Conservation (phyloP, 352 stramenopile genomes). For the Pythium vanterpoolii region DNA sequence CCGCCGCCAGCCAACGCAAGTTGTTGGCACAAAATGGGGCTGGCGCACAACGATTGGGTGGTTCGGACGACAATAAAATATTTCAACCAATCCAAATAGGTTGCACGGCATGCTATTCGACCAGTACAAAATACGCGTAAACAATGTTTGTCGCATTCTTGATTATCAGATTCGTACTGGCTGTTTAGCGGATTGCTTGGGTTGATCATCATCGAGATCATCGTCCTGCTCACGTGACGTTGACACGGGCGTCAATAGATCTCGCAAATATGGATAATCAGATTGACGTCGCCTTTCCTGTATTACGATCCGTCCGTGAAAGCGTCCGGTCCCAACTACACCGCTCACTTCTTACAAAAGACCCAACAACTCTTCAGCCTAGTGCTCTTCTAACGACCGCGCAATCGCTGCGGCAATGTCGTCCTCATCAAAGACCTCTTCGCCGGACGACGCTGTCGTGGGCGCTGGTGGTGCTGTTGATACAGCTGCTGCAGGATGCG, state of each 20-base stretch:
- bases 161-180: slow-evolving; percentile 7
- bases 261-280: background rate
- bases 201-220: slow-evolving; percentile 1
- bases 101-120: background rate
- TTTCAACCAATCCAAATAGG: slow-evolving; percentile 31
- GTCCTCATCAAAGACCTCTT: slow-evolving; percentile 59
- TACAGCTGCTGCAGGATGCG: slow-evolving; percentile 17
- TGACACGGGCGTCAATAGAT: background rate
- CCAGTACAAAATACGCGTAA: slow-evolving; percentile 19
- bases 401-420: slow-evolving; percentile 79
- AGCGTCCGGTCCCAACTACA: no score
- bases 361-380: slow-evolving; percentile 6
- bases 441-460: slow-evolving; percentile 8
- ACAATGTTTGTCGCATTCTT: no score
- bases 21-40: slow-evolving; percentile 8
- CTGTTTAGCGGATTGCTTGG: slow-evolving; percentile 2
- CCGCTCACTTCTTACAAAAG: background rate
- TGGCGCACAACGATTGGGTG: slow-evolving; percentile 33
- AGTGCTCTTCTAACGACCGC: slow-evolving; percentile 72
- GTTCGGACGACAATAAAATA: slow-evolving; percentile 17
- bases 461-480: slow-evolving; percentile 8
- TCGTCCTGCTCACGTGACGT: background rate
- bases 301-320: background rate
- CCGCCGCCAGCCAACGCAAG: slow-evolving; percentile 8
- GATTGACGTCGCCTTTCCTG: background rate